phyloP scores from a whole-genome alignment of 1,284 basidiomycete species.

The Ustilago sp. region DNA sequence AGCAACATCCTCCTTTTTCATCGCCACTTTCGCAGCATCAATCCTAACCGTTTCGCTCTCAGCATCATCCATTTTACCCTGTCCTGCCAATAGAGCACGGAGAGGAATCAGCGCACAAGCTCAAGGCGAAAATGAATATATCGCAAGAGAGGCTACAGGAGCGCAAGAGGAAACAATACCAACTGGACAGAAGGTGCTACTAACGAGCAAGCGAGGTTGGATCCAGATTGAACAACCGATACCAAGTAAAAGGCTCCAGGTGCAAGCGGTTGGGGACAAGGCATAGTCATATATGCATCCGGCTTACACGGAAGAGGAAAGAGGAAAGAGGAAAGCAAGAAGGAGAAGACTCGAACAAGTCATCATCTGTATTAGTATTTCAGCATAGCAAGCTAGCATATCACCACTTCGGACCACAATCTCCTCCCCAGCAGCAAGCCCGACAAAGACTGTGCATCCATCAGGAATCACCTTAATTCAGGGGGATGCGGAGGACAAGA shows the following conservation, averaged over 20 bases:
- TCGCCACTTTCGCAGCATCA: slow-evolving; percentile 52
- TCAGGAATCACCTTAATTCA: no score
- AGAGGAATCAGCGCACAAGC: slow-evolving; percentile 1
- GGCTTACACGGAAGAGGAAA: neutral
- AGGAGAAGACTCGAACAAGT: neutral
- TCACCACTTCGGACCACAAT: no score
- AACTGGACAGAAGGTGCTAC: slow-evolving; percentile 44
- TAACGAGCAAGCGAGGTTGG: slow-evolving; percentile 57
- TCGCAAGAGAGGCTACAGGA: neutral
- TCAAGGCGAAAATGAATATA: slow-evolving; percentile 2
- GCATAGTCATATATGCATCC: no score
- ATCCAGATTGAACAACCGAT: slow-evolving; percentile 52
- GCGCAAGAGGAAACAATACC: neutral
- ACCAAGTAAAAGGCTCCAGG: neutral
- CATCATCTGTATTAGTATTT: no score
- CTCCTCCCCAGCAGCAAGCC: neutral
- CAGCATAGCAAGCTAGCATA: neutral
- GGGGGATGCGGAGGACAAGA: no score
- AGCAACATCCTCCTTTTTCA: slow-evolving; percentile 51
- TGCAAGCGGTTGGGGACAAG: neutral
- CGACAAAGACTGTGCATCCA: neutral
- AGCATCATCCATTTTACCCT: slow-evolving; percentile 57
- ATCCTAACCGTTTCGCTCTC: slow-evolving; percentile 55
- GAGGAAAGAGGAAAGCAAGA: neutral
- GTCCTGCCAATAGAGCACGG: slow-evolving; percentile 43